A percentile compares a stretch with the other conserved stretches of the same genome.
Evolutionary conservation across 306 rosid genomes (phyloP).

Genomic region (Lathyrus oleraceus): DNA sequence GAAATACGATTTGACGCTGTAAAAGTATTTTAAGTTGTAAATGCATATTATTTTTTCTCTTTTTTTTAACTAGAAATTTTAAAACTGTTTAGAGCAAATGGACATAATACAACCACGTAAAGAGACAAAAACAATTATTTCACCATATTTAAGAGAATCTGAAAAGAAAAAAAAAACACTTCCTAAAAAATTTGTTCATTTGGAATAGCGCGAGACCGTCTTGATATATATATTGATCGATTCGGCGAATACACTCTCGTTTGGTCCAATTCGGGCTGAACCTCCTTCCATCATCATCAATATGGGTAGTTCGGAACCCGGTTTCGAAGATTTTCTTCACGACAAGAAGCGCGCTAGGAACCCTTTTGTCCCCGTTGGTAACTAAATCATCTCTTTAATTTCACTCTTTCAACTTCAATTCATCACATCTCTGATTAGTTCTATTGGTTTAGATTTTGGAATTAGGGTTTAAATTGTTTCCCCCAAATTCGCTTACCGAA

Average conservation of each 20-base stretch:
- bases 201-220: not conserved
- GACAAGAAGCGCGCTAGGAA: conserved; percentile 79
- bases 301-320: conserved; percentile 53
- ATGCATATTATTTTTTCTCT: no score
- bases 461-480: not conserved
- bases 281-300: not conserved
- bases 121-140: not conserved
- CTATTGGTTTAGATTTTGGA: not conserved
- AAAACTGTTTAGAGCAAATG: no score
- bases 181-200: not conserved
- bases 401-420: not conserved
- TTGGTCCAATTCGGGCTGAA: conserved; percentile 10
- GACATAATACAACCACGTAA: not conserved
- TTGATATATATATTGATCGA: not conserved
- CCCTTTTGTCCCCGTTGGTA: conserved; percentile 90
- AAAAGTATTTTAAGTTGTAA: no score
- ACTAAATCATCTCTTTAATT: conserved; percentile 1
- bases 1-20: no score
- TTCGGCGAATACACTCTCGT: not conserved
- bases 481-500: not conserved
- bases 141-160: not conserved
- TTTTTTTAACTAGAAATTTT: no score
- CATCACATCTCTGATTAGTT: not conserved
- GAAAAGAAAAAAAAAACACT: not conserved
- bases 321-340: conserved; percentile 53